Evolutionary conservation across 495 filamentous ascomycete genomes (phyloP).

Genomic region (Alectoria sarmentosa): DNA sequence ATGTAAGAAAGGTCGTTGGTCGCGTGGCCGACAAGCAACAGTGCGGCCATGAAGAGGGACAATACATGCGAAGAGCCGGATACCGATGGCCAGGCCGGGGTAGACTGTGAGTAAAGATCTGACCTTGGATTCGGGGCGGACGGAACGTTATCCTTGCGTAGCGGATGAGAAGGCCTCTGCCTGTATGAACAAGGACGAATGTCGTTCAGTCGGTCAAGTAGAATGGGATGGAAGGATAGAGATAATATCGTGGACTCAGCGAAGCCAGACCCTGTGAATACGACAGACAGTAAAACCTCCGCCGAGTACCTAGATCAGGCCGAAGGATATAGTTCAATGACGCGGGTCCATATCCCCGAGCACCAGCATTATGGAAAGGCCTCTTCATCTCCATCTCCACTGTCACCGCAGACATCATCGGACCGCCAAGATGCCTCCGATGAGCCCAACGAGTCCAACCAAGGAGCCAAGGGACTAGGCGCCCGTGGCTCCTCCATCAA

Average conservation of each 20-base stretch:
- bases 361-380: no score
- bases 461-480: no score
- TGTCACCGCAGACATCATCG: no score
- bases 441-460: no score
- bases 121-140: neutral
- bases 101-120: neutral
- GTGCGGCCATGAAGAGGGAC: constrained; percentile 1
- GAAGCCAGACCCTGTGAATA: neutral
- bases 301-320: neutral
- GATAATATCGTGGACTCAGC: neutral
- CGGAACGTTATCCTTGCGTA: neutral
- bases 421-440: no score
- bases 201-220: neutral
- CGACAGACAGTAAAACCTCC: neutral
- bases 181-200: neutral
- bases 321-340: no score
- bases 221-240: neutral
- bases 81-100: neutral
- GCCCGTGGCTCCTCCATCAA: no score
- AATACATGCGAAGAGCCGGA: constrained; percentile 10
- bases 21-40: constrained; percentile 4
- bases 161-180: neutral
- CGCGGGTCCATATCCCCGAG: no score
- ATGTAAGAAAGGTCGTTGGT: constrained; percentile 8
- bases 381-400: no score